A percentile compares a stretch with the other conserved stretches of the same genome.
phyloP scores from a whole-genome alignment of 352 stramenopile genomes.

The Sclerospora graminicola region DNA sequence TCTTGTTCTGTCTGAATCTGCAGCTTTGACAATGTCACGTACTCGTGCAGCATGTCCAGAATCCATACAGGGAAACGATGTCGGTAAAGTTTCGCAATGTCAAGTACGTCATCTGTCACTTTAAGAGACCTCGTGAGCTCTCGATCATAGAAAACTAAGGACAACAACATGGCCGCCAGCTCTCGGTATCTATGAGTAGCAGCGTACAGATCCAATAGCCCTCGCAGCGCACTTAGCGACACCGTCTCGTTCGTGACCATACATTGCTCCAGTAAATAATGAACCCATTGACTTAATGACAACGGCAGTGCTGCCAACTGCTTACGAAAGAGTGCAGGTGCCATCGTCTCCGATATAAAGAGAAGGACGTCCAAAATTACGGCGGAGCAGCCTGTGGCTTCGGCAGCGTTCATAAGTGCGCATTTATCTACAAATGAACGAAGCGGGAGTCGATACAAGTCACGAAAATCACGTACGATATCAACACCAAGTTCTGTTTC shows the following conservation, averaged over 20 bases:
- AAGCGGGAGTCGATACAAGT: conserved; percentile 40
- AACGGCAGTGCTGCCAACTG: conserved; percentile 31
- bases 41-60: conserved; percentile 45
- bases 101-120: conserved; percentile 39
- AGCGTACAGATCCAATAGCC: conserved; percentile 34
- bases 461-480: conserved; percentile 32
- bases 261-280: conserved; percentile 51
- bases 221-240: conserved; percentile 33
- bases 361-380: conserved; percentile 68
- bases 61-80: conserved; percentile 43
- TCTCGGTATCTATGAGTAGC: conserved; percentile 39
- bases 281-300: conserved; percentile 51
- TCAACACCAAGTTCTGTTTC: conserved; percentile 1
- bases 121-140: conserved; percentile 22
- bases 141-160: conserved; percentile 35
- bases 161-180: conserved; percentile 44
- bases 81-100: conserved; percentile 35
- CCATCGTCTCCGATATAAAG: conserved; percentile 73
- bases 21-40: conserved; percentile 39
- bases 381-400: conserved; percentile 34
- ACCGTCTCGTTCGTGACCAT: conserved; percentile 38
- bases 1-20: conserved; percentile 43
- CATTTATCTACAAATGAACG: conserved; percentile 31
- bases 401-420: conserved; percentile 35
- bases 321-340: conserved; percentile 31